Evolutionary conservation across 805 yeast species (phyloP), one percentile per base, ranked within the genome.

Genomic region (Lachancea meyersii): DNA sequence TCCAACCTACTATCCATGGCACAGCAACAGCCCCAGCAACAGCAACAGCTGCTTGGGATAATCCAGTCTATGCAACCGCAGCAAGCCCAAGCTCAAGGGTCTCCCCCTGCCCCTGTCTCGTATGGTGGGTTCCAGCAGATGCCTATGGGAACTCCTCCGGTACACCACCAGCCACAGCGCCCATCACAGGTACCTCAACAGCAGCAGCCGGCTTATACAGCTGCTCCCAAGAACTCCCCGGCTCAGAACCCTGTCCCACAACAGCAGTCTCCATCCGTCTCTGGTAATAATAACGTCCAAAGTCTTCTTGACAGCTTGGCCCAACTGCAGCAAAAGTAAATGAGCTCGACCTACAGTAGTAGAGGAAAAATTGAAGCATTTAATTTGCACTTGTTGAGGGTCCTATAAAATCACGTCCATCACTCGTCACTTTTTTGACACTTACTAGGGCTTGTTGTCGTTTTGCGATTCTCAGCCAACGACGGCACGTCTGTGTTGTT

Each of bases 261-360:
- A 46, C 52, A 35, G 30, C 48, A 39, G 43, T 32, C 38, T 33
- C 38, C 23, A 22, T 43, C 54, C 18, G 53, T 48, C 31, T 55
- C 52, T 36, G 54, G 59, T 22, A 56, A 60, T 30, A 58, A 53
- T 43, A 63, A 60, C 41, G 70, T 66, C 21, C 65, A 65, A 52
- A 59, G 65, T 42, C 51, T 68, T 35, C 48, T 68, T 48, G 69
- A 67, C 35, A 60, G 69, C 38, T 50, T 68, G 41, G 65, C 68
- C 14, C 63, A 64, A 48, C 52, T 67, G 31, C 68, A 64, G 42
- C 62, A 57, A 45, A 55, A 47, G 49, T 40, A 31, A 33, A 21
- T 23, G 43, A 35, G 26, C 26, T 20, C 19, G 16, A 17, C 17
- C 28, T 8, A 22, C 18, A 11, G 27, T 22, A 34, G 37, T 13